Conservation (phyloP, 2,329 filamentous ascomycete genomes). For the Incumbomyces lentus region DNA sequence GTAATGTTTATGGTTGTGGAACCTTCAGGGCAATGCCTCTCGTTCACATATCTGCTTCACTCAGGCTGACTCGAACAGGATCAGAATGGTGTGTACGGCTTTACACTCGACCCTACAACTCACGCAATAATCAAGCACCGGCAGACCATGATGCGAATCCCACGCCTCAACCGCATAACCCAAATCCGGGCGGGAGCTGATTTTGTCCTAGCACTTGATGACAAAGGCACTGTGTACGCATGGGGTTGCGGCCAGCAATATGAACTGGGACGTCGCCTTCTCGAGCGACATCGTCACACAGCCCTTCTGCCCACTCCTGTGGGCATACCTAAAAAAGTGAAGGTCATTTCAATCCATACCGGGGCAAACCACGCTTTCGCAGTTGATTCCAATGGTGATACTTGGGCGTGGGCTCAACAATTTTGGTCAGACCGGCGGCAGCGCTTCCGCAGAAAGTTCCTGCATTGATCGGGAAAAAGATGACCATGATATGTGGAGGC, state of each 20-base stretch:
- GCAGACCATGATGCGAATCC: too few relatives aligned
- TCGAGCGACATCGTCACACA: conserved; percentile 46
- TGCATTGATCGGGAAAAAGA: conserved; percentile 43
- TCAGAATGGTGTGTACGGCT: conserved; percentile 44
- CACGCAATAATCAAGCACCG: too few relatives aligned
- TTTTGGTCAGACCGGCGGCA: conserved; percentile 69
- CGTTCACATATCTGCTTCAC: too few relatives aligned
- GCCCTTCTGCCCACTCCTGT: conserved; percentile 42
- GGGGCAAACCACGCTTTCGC: conserved; percentile 78
- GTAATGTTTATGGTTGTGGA: conserved; percentile 75
- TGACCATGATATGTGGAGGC: conserved; percentile 60
- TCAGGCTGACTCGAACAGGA: too few relatives aligned
- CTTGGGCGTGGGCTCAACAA: conserved; percentile 78
- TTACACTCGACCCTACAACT: conserved; percentile 18
- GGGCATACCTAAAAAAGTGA: conserved; percentile 37
- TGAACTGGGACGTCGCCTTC: conserved; percentile 52
- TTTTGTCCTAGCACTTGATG: conserved; percentile 58
- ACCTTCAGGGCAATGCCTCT: conserved; percentile 55
- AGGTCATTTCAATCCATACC: conserved; percentile 49
- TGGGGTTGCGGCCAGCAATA: conserved; percentile 67
- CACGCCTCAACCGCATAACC: conserved; percentile 48
- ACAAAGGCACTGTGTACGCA: conserved; percentile 53
- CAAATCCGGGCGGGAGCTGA: conserved; percentile 58
- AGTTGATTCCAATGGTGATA: conserved; percentile 51
- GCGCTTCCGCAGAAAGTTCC: conserved; percentile 57